These are phyloP conservation scores for Didymosphaeria variabile DNA, from an alignment of 2,329 filamentous ascomycete species.

Conservation along the genomic window DNA sequence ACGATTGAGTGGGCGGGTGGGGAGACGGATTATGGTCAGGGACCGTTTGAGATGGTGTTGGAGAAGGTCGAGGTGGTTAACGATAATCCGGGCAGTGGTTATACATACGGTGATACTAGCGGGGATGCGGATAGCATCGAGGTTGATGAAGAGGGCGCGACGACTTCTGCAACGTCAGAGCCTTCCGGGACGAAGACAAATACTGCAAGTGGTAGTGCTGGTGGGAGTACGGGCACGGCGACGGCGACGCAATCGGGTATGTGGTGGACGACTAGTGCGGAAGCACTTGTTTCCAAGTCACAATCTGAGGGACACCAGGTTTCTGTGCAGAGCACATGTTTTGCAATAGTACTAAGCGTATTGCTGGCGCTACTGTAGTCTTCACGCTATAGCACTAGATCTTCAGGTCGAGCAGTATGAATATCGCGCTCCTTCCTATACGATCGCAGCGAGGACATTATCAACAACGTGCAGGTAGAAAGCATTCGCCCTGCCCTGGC, in stretches of 20 bases:
- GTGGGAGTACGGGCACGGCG: background rate
- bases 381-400: background rate
- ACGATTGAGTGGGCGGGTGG: conserved; percentile 75
- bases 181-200: background rate
- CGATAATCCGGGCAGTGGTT: conserved; percentile 57
- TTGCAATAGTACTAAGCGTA: background rate
- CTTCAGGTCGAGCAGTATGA: too few relatives aligned
- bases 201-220: background rate
- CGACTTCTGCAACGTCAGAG: background rate
- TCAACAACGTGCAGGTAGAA: background rate
- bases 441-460: background rate
- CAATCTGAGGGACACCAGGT: background rate
- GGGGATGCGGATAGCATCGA: conserved; percentile 59
- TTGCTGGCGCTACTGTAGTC: background rate
- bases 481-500: background rate
- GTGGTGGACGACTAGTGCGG: conserved; percentile 1
- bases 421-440: background rate
- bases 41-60: conserved; percentile 60
- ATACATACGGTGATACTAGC: conserved; percentile 57
- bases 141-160: conserved; percentile 28
- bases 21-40: conserved; percentile 53
- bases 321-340: background rate
- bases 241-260: background rate
- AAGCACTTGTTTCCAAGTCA: background rate
- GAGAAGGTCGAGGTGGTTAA: conserved; percentile 59